Evolutionary conservation across 1,139 yeast genomes (phyloP), one percentile per base, ranked within the genome.

Genomic region (Yamadazyma blattariae): DNA sequence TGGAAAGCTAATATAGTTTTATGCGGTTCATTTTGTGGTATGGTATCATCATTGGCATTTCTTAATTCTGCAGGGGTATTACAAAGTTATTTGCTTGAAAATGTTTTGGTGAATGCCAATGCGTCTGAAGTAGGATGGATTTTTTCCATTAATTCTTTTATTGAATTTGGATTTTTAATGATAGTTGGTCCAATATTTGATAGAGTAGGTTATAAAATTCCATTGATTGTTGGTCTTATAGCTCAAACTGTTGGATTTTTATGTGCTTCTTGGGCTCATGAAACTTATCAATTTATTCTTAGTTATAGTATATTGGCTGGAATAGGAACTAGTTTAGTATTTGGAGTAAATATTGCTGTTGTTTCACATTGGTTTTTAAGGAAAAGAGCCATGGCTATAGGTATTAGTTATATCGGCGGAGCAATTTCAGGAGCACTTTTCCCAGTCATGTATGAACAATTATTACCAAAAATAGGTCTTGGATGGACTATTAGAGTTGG

Each of bases 321-420:
- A 0, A 32, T 77, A 5, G 82, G 84, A 0, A 61, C 76, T n/a
- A 71, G 84, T 15, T 49, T 82, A 29, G 64, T 79, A 7, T 74
- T 78, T 62, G 71, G 78, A 7, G 82, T 85, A 0, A 59, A 75
- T 24, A 64, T 82, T 11, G 77, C 85, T 1, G 75, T 72, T 1
- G 59, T 80, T 21, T 74, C 84, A 12, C 87, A 81, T 48, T 81
- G 82, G 78, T 82, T 78, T 48, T 61, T 68, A 47, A 64, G 55
- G 33, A 71, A 65, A 40, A 58, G 87, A 38, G 86, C 78, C 0
- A 56, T 70, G 32, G 84, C 83, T 1, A 57, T 75, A 24, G 79
- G 82, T 0, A 45, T 77, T 2, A 78, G 79, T 1, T 77, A 82
- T 3, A 61, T 74, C 16, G 87, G 87, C 3, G 85, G 84, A 1